Evolutionary conservation across 2,329 filamentous ascomycete genomes (phyloP).

Genomic region (Chrysosporium keratinophilum): DNA sequence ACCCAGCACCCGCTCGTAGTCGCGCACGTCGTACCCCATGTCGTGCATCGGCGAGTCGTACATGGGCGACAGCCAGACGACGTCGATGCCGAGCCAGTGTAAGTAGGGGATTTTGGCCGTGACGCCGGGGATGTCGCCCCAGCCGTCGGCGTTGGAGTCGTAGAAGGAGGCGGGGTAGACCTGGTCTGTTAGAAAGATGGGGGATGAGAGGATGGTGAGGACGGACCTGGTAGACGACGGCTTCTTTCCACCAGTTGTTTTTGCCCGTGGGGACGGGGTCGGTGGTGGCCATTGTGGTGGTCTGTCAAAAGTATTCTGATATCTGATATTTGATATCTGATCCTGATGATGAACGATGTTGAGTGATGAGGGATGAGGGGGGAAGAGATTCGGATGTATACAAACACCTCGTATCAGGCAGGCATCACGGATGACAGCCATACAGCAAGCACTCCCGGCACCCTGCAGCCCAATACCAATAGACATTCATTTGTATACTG

Average conservation of each 20-base stretch:
- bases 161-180: slow-evolving; percentile 31
- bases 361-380: too few species aligned
- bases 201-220: not conserved
- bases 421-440: too few species aligned
- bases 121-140: slow-evolving; percentile 55
- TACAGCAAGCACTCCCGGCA: too few species aligned
- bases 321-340: too few species aligned
- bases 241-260: slow-evolving; percentile 31
- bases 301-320: too few species aligned
- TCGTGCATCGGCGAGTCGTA: slow-evolving; percentile 55
- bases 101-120: slow-evolving; percentile 54
- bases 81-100: slow-evolving; percentile 50
- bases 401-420: too few species aligned
- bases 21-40: slow-evolving; percentile 60
- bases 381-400: too few species aligned
- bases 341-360: too few species aligned
- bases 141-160: slow-evolving; percentile 48
- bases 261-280: not conserved
- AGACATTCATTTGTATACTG: too few species aligned
- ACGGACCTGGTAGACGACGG: slow-evolving; percentile 26
- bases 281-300: not conserved
- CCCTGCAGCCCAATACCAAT: too few species aligned
- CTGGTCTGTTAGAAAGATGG: not conserved
- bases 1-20: slow-evolving; percentile 52
- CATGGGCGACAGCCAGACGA: slow-evolving; percentile 59